phyloP scores from a whole-genome alignment of 371 early-diverging fungal species.

The Mortierella sp. region DNA sequence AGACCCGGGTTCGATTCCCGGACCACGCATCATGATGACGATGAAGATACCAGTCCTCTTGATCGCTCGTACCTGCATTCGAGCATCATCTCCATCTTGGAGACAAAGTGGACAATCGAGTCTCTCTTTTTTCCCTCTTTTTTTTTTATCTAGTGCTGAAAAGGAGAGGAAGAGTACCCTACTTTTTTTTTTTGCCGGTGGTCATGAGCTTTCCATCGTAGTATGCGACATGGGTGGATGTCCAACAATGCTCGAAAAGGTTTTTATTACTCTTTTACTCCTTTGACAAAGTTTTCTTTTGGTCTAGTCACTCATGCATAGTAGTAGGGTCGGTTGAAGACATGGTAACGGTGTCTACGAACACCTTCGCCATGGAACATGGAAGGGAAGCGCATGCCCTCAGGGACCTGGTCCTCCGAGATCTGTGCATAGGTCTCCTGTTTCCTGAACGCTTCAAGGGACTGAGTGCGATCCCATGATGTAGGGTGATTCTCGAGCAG shows the following conservation, averaged over 20 bases:
- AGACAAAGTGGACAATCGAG: no score
- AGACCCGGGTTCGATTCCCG: slow-evolving; percentile 23
- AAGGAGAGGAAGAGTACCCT: no score
- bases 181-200: no score
- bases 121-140: no score
- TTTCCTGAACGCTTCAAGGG: slow-evolving; percentile 54
- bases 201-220: no score
- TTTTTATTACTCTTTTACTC: no score
- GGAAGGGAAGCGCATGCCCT: slow-evolving; percentile 71
- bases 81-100: background rate
- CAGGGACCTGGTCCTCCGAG: slow-evolving; percentile 62
- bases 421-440: slow-evolving; percentile 68
- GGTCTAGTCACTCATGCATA: slow-evolving; percentile 36
- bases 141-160: no score
- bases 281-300: no score
- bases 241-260: no score
- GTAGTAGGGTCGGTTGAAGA: slow-evolving; percentile 82
- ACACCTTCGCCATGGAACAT: slow-evolving; percentile 77
- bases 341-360: slow-evolving; percentile 82
- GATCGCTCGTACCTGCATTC: background rate
- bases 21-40: slow-evolving; percentile 8
- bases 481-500: slow-evolving; percentile 63
- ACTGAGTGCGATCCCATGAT: slow-evolving; percentile 35
- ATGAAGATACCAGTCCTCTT: background rate
- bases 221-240: no score